These are phyloP conservation scores for Aspergillus haitiensis DNA, from an alignment of 495 filamentous ascomycete genomes.

Conservation along the genomic window DNA sequence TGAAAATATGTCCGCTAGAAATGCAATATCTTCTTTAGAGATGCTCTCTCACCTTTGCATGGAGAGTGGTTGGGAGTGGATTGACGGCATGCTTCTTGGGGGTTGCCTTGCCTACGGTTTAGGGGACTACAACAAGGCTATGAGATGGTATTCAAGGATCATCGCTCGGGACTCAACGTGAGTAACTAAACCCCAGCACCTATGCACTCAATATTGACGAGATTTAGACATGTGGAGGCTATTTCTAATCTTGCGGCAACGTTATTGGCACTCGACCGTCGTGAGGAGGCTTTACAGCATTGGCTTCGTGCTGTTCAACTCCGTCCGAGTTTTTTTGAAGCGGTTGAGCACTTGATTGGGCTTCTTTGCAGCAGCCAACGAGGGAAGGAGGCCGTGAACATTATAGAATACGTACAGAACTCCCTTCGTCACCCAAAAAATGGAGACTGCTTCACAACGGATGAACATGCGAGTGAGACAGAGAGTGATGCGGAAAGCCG, in stretches of 20 bases:
- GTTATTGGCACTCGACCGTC: constrained; percentile 75
- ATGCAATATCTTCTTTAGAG: constrained; percentile 70
- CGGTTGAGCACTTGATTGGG: constrained; percentile 92
- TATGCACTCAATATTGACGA: neutral
- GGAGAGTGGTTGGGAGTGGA: constrained; percentile 89
- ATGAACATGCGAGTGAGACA: constrained; percentile 56
- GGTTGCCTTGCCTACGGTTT: constrained; percentile 94
- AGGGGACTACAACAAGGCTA: constrained; percentile 79
- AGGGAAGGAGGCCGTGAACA: constrained; percentile 79
- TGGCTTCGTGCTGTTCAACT: constrained; percentile 83
- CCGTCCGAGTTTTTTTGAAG: constrained; percentile 90
- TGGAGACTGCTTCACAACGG: constrained; percentile 48
- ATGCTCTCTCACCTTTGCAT: constrained; percentile 79
- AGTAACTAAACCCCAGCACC: constrained; percentile 31
- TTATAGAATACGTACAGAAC: constrained; percentile 86
- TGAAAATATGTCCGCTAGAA: constrained; percentile 37
- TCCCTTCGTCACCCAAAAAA: constrained; percentile 60
- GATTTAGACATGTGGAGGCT: constrained; percentile 81
- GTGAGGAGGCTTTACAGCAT: constrained; percentile 80
- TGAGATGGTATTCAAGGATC: constrained; percentile 87
- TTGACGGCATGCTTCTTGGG: constrained; percentile 90
- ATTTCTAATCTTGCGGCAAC: constrained; percentile 92
- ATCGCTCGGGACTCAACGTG: constrained; percentile 77
- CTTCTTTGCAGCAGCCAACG: constrained; percentile 80
- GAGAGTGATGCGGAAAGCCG: constrained; percentile 56